Conservation (phyloP, 2,329 filamentous ascomycete species). For the Bipolaris sorokiniana region DNA sequence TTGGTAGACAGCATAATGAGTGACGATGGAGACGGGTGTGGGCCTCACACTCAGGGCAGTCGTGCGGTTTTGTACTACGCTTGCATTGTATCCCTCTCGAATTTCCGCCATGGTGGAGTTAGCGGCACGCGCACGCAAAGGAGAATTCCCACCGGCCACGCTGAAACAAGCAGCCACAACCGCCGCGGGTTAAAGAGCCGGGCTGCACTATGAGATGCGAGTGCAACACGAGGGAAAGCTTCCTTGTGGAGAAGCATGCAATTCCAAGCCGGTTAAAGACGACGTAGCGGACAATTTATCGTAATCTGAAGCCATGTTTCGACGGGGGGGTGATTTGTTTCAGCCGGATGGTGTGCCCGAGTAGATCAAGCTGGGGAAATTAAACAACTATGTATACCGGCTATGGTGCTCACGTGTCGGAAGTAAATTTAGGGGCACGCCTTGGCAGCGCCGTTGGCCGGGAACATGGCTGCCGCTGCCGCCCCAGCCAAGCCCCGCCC, state of each 20-base stretch:
- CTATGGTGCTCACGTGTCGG: neutral
- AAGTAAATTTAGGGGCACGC: neutral
- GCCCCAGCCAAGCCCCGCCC: neutral
- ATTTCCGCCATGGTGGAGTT: constrained; percentile 14
- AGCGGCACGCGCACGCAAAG: constrained; percentile 18
- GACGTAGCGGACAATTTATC: constrained; percentile 17
- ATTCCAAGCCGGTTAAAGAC: constrained; percentile 21
- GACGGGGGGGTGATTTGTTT: constrained; percentile 16
- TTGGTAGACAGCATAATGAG: constrained; percentile 32
- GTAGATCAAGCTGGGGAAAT: constrained; percentile 16
- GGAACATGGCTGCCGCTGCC: constrained; percentile 9
- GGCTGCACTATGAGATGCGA: constrained; percentile 10
- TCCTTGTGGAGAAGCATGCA: constrained; percentile 10
- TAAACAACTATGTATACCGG: constrained; percentile 8
- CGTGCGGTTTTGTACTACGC: constrained; percentile 21
- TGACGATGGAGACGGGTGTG: neutral
- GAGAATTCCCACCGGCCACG: constrained; percentile 13
- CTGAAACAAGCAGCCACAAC: constrained; percentile 22
- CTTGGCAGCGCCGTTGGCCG: constrained; percentile 11
- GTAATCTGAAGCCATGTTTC: constrained; percentile 22
- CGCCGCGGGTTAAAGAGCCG: constrained; percentile 13
- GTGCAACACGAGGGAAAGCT: constrained; percentile 7
- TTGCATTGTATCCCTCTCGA: constrained; percentile 1
- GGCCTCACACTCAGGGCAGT: neutral
- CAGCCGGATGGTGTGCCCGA: constrained; percentile 15